phyloP scores from a whole-genome alignment of 2,329 filamentous ascomycete species.

The Phaeoacremonium minimum region DNA sequence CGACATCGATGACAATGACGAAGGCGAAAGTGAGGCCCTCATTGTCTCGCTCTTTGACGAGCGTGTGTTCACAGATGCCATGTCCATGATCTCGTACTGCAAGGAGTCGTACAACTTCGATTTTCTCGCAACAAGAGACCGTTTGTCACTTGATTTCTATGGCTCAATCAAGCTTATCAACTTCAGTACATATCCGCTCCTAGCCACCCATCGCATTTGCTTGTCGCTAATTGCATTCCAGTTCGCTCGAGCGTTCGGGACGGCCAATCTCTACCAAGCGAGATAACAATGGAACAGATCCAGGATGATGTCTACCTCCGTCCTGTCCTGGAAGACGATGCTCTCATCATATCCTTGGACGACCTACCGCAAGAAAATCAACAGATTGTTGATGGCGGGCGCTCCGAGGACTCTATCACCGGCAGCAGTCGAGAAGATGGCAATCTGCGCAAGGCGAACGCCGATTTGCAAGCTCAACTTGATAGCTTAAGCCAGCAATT shows the following conservation, averaged over 20 bases:
- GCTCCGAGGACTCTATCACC: conserved; percentile 14
- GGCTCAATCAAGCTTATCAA: conserved; percentile 73
- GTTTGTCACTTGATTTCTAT: conserved; percentile 64
- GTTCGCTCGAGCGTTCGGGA: conserved; percentile 44
- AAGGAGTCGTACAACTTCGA: conserved; percentile 64
- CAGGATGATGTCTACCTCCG: conserved; percentile 77
- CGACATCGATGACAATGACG: conserved; percentile 35
- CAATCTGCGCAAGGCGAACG: conserved; percentile 42
- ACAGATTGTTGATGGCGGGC: conserved; percentile 11
- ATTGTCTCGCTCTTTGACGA: conserved; percentile 65
- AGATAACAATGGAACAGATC: conserved; percentile 59
- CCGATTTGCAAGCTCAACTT: conserved; percentile 56
- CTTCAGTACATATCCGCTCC: conserved; percentile 48
- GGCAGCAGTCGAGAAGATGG: conserved; percentile 21
- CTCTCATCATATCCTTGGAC: conserved; percentile 81
- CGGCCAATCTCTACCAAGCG: conserved; percentile 41
- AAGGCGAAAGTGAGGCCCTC: conserved; percentile 57
- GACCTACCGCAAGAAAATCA: conserved; percentile 57
- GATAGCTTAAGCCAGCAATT: conserved; percentile 57
- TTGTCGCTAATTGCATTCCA: conserved; percentile 14
- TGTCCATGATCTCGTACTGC: conserved; percentile 65
- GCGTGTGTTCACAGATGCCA: conserved; percentile 58
- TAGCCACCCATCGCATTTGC: not conserved
- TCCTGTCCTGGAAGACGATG: conserved; percentile 84
- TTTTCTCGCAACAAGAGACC: conserved; percentile 55